Conservation (phyloP, 345 rosid genomes). For the Eucalyptus victrix region DNA sequence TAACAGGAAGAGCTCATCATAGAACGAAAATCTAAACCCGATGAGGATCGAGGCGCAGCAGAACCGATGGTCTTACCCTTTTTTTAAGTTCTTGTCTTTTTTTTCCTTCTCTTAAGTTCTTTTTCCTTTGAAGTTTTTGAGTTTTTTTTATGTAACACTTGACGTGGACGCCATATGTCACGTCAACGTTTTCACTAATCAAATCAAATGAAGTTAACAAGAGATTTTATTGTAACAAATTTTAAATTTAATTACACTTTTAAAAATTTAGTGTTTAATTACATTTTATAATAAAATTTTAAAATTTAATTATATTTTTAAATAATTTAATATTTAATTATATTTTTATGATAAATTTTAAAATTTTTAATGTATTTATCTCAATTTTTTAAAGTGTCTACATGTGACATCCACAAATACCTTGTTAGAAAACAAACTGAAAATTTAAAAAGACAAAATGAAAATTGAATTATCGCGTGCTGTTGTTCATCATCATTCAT, state of each 20-base stretch:
- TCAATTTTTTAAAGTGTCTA: fast-evolving
- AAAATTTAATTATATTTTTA: no score
- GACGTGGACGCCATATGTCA: no score
- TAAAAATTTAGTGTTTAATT: no score
- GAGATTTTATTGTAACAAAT: neutral
- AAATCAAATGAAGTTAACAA: neutral
- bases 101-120: neutral
- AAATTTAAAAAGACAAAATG: neutral
- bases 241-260: no score
- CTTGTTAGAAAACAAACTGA: fast-evolving
- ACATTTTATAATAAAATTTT: no score
- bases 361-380: fast-evolving
- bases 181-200: neutral
- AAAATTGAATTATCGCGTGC: no score
- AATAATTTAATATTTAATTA: fast-evolving
- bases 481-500: neutral
- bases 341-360: no score
- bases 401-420: fast-evolving
- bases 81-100: neutral
- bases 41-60: neutral
- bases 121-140: neutral
- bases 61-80: neutral
- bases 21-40: constrained; percentile 1
- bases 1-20: constrained; percentile 24
- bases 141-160: neutral